Evolutionary conservation across 2,329 filamentous ascomycete species (phyloP).

Genomic region (Leptographium wingfieldii): DNA sequence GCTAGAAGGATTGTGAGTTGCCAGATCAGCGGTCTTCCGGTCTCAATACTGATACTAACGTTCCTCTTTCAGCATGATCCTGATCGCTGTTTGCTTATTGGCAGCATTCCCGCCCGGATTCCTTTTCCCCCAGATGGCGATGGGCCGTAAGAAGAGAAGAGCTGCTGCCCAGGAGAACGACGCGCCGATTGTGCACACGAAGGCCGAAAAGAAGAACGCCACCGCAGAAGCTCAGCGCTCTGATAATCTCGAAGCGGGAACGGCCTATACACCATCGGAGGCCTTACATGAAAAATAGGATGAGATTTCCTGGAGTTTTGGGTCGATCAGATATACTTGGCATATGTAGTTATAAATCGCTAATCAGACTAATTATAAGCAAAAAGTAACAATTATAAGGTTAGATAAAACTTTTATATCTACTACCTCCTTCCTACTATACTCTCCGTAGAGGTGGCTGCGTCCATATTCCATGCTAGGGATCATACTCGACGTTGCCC

Average conservation of each 20-base stretch:
- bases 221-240: not conserved
- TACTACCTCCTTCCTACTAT: no score
- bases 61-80: slow-evolving; percentile 26
- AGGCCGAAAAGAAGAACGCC: not conserved
- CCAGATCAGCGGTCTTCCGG: not conserved
- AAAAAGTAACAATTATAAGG: no score
- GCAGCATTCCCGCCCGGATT: slow-evolving; percentile 41
- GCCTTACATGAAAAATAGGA: not conserved
- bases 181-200: not conserved
- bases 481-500: no score
- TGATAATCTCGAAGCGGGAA: not conserved
- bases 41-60: not conserved
- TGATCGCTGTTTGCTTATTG: slow-evolving; percentile 35
- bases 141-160: slow-evolving; percentile 5
- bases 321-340: not conserved
- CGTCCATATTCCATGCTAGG: no score
- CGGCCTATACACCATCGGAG: not conserved
- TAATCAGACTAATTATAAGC: no score
- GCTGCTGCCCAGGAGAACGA: not conserved
- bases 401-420: no score
- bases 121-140: slow-evolving; percentile 41
- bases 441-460: no score
- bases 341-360: not conserved
- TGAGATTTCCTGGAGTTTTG: not conserved
- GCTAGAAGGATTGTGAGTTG: slow-evolving; percentile 38